Percentiles rank a stretch among this genome's conserved stretches.
These are phyloP conservation scores for Phytophthora sansomeana DNA, from an alignment of 352 stramenopile genomes.

Conservation along the genomic window DNA sequence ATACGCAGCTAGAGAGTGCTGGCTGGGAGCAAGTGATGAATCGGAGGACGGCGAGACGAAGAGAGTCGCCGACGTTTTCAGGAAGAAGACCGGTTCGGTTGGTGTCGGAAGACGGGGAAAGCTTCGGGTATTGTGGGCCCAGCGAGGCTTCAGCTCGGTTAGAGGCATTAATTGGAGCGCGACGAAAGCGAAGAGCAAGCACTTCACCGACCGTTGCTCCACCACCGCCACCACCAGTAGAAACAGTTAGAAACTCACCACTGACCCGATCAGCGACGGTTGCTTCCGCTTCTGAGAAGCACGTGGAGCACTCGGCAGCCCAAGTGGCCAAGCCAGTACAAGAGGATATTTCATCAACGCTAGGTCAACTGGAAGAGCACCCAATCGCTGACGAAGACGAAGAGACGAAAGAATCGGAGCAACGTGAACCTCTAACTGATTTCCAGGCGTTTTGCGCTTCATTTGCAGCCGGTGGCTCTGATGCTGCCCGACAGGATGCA, in stretches of 20 bases:
- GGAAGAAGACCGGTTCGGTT: constrained; percentile 27
- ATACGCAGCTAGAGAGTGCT: not conserved
- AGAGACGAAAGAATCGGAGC: constrained; percentile 23
- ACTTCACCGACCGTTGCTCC: not conserved
- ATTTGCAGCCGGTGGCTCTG: constrained; percentile 39
- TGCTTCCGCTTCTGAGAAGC: constrained; percentile 1
- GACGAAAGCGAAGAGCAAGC: constrained; percentile 20
- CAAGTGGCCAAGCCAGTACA: not conserved
- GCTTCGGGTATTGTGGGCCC: constrained; percentile 6
- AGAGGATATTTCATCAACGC: not conserved
- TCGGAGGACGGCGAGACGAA: constrained; percentile 9
- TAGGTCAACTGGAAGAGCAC: constrained; percentile 10
- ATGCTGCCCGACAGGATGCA: constrained; percentile 22
- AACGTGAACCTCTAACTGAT: constrained; percentile 14
- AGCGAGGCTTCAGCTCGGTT: constrained; percentile 25
- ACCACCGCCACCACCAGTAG: not conserved
- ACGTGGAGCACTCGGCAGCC: not conserved
- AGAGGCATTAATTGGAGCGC: constrained; percentile 34
- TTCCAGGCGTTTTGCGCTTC: constrained; percentile 46
- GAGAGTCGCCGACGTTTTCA: constrained; percentile 25
- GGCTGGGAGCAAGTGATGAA: constrained; percentile 10
- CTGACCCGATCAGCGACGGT: not conserved
- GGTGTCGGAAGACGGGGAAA: constrained; percentile 19
- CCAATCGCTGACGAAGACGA: constrained; percentile 14
- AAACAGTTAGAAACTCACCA: not conserved